Base-by-base conservation (phyloP, 441 rosid genomes). In the Corymbia calophylla region DNA sequence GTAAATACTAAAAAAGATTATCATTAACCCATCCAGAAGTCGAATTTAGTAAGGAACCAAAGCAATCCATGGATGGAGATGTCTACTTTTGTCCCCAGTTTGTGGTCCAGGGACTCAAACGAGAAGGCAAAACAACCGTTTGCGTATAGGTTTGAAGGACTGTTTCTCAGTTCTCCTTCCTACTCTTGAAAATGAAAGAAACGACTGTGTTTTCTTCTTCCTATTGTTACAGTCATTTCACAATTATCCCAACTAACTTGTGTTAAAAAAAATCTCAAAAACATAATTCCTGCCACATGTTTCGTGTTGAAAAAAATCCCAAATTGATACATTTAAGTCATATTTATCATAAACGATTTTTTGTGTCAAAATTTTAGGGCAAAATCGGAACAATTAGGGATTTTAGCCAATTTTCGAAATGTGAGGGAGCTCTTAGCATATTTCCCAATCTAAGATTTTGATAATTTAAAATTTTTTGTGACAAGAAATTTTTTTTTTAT, bases 261-360 rank as follows among this genome's bases (percentile, higher is more conserved):
- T 32, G 19, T 32, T 5, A 14, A 35, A 15, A n/a, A 64, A n/a
- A 64, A 64, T 64, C 8, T 15, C 1, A 32, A 68, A 68, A 68
- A 18, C 13, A 0, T 2, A 5, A 39, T 4, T 32, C 17, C 47
- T 68, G 13, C 80, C 13, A 9, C 47, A 17, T 0, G 0, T 32
- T 68, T 68, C 0, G 1, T 4, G 12, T 68, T 31, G 19, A 70
- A 18, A 64, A 70, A 19, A 5, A 11, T 35, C 29, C 23, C 16
- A 73, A 73, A 12, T 1, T 35, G 0, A 2, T 21, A 73, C 15
- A 23, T 21, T 0, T 3, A 73, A 35, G 15, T 0, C 29, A 73
- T 73, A 73, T 39, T 73, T 73, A 73, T 10, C 0, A 7, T 8
- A 68, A 68, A 4, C 25, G 17, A 68, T 17, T 68, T 68, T 32